A percentile compares a stretch with the other conserved stretches of the same genome.
phyloP scores from a whole-genome alignment of 2,329 filamentous ascomycete genomes.

The Claviceps purpurea region DNA sequence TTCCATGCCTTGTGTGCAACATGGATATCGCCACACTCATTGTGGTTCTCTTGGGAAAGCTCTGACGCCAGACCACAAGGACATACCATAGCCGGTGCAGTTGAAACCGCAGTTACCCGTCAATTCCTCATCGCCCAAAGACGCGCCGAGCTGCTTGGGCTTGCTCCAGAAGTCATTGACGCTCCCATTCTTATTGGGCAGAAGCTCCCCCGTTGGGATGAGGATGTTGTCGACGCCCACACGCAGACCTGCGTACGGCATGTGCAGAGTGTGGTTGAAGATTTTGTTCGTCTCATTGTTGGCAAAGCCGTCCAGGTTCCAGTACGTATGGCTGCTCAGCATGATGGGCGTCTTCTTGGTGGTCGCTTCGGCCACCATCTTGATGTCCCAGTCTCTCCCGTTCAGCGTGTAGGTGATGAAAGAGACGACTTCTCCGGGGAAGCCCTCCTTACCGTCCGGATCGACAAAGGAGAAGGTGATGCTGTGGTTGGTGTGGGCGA shows the following conservation, averaged over 20 bases:
- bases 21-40: too few species aligned
- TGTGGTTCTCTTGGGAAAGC: neutral
- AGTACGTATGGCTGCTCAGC: conserved; percentile 63
- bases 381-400: conserved; percentile 55
- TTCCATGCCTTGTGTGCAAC: too few species aligned
- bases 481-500: conserved; percentile 49
- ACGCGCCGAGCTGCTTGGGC: conserved; percentile 66
- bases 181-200: conserved; percentile 51
- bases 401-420: conserved; percentile 61
- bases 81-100: conserved; percentile 73
- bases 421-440: conserved; percentile 63
- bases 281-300: conserved; percentile 53
- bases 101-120: conserved; percentile 63
- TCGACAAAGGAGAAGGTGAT: conserved; percentile 69
- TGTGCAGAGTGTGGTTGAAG: conserved; percentile 58
- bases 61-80: neutral
- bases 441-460: conserved; percentile 59
- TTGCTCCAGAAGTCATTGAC: conserved; percentile 73
- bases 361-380: conserved; percentile 56
- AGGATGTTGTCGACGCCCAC: conserved; percentile 57
- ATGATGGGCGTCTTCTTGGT: conserved; percentile 73
- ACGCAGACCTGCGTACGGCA: conserved; percentile 61
- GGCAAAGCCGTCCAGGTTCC: conserved; percentile 70
- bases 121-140: conserved; percentile 49
- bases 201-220: conserved; percentile 63